Evolutionary conservation across 345 rosid genomes (phyloP).

Genomic region (Boechera retrofracta): DNA sequence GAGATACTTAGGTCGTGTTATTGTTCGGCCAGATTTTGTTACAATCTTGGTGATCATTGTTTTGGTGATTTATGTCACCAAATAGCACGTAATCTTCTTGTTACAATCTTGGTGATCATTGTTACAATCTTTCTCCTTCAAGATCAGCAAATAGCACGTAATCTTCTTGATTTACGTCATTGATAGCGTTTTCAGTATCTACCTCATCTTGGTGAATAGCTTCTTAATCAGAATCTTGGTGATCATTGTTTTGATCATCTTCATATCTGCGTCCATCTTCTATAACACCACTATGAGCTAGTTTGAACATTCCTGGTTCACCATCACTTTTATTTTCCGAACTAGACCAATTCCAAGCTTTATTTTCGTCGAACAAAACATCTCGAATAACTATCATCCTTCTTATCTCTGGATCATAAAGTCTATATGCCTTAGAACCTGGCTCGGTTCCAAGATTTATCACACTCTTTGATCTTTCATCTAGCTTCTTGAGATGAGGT

Average conservation of each 20-base stretch:
- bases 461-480: neutral
- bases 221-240: neutral
- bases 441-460: neutral
- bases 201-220: neutral
- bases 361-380: neutral
- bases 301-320: neutral
- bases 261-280: neutral
- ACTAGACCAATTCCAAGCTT: neutral
- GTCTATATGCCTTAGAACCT: neutral
- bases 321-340: accelerated
- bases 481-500: neutral
- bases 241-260: neutral
- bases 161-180: neutral
- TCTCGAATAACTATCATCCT: neutral
- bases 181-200: too few relatives aligned
- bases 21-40: neutral
- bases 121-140: too few relatives aligned
- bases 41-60: too few relatives aligned
- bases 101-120: too few relatives aligned
- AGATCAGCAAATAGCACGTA: too few relatives aligned
- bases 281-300: neutral
- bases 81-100: too few relatives aligned
- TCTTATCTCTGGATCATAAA: neutral
- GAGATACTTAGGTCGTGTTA: neutral
- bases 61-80: too few relatives aligned